Conservation (phyloP, 1,284 basidiomycete genomes). For the Puccinia novopanici region DNA sequence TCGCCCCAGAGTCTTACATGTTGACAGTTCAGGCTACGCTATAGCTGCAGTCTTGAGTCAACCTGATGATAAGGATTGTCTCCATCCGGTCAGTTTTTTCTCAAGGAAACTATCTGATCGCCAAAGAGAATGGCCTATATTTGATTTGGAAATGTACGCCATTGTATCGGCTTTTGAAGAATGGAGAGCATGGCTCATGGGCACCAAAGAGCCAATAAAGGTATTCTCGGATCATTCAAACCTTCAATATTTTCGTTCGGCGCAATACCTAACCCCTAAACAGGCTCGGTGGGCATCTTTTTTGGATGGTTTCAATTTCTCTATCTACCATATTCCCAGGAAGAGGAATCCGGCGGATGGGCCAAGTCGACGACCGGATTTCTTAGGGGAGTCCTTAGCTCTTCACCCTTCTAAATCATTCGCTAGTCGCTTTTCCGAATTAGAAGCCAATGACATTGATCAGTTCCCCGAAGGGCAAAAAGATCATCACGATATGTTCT, state of each 20-base stretch:
- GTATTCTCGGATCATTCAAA: slow-evolving; percentile 26
- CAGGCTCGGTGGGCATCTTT: slow-evolving; percentile 9
- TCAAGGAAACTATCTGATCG: too few relatives aligned
- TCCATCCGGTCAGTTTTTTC: too few relatives aligned
- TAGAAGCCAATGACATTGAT: not conserved
- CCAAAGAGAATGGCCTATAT: slow-evolving; percentile 5
- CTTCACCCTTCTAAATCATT: not conserved
- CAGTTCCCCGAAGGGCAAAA: too few relatives aligned
- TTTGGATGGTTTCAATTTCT: not conserved
- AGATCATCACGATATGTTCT: not conserved
- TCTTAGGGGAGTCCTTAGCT: not conserved
- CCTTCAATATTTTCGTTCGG: slow-evolving; percentile 5
- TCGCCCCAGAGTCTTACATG: not conserved
- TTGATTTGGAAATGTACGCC: slow-evolving; percentile 20
- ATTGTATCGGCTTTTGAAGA: not conserved
- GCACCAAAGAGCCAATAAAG: not conserved
- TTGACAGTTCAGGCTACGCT: slow-evolving; percentile 21
- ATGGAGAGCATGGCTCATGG: slow-evolving; percentile 9
- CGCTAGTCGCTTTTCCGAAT: not conserved
- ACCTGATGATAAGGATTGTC: too few relatives aligned
- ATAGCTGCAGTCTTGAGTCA: slow-evolving; percentile 1
- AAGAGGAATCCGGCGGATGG: slow-evolving; percentile 15
- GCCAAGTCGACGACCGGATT: not conserved
- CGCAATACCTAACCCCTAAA: not conserved
- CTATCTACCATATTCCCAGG: slow-evolving; percentile 1